Evolutionary conservation across 202 grass and related monocot genomes (phyloP), one percentile per base, ranked within the genome.

Genomic region (Zoysia matrella): DNA sequence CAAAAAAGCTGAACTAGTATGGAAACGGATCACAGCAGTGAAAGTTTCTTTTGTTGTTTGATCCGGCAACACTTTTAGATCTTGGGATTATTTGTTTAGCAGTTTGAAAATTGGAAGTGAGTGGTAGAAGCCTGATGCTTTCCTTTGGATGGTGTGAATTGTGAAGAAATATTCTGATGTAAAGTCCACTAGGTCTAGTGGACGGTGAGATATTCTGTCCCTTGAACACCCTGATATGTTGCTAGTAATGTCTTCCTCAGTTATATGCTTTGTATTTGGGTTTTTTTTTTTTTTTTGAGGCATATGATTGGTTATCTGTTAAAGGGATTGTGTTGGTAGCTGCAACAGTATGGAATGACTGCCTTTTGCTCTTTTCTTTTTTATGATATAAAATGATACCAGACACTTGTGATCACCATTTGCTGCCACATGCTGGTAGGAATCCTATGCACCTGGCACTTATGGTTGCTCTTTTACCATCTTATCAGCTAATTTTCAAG

Each of bases 111-210:
- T 3, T 50, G 46, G 5, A 2, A 58, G 79, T 60, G 47, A 75
- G 40, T n/a, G 36, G 36, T 71, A n/a, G 39, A 14, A 53, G 12
- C 8, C 51, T 45, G 69, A 46, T 69, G 62, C 47, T 86, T 86
- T 86, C 46, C 71, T 63, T 61, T 11, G 64, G 71, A 81, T 86
- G 44, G 47, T 78, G 72, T 62, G 68, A 75, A 81, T 54, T 73
- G 72, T 73, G 68, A 71, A 76, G 62, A 69, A 82, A 70, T 86
- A 81, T 86, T 86, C 79, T 74, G 62, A 74, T 85, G n/a, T 89
- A 65, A 71, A 49, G 46, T 74, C 83, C 73, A 89, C 83, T 63
- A 50, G 55, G 63, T 86, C 60, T 74, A 82, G 78, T 79, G 83
- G 74, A 86, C 11, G 10, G 47, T 67, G 67, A 85, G 51, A 55